A percentile compares a stretch with the other conserved stretches of the same genome.
phyloP scores from a whole-genome alignment of 208 protist genomes.

The Angomonas desouzai region DNA sequence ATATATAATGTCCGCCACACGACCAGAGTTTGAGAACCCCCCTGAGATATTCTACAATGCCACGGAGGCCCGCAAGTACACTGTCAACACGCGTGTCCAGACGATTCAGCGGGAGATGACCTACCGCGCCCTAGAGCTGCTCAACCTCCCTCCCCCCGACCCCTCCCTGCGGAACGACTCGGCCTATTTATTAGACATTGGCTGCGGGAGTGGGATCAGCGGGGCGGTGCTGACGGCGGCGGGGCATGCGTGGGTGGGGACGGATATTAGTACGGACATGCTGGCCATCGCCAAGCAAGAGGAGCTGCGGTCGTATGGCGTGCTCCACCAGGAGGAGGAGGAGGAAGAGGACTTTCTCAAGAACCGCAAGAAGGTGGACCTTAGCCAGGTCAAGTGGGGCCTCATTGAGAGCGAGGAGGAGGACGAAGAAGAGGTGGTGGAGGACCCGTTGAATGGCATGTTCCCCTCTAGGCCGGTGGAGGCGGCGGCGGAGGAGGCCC shows the following conservation, averaged over 20 bases:
- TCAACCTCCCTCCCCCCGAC: conserved; percentile 78
- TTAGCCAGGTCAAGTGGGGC: conserved; percentile 70
- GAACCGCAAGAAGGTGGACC: neutral
- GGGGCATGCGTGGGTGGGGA: conserved; percentile 97
- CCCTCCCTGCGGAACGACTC: conserved; percentile 13
- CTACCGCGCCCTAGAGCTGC: conserved; percentile 96
- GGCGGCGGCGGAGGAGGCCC: neutral
- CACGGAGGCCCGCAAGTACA: conserved; percentile 93
- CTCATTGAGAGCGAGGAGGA: conserved; percentile 46
- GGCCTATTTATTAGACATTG: conserved; percentile 97
- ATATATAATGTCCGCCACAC: conserved; percentile 31
- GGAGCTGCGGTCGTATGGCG: conserved; percentile 51
- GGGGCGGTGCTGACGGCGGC: conserved; percentile 92
- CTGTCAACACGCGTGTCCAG: conserved; percentile 93
- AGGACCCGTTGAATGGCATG: neutral
- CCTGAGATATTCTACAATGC: conserved; percentile 97
- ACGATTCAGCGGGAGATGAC: conserved; percentile 97
- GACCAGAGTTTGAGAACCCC: conserved; percentile 92
- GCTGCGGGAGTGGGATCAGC: conserved; percentile 98
- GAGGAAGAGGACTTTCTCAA: conserved; percentile 14
- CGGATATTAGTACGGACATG: conserved; percentile 96
- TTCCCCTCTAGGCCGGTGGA: neutral
- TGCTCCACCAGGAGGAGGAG: conserved; percentile 16
- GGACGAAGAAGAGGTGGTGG: conserved; percentile 19
- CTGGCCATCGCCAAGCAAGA: conserved; percentile 83